Conservation (phyloP, 805 yeast species). For the Diddensiella caesifluorescens region DNA sequence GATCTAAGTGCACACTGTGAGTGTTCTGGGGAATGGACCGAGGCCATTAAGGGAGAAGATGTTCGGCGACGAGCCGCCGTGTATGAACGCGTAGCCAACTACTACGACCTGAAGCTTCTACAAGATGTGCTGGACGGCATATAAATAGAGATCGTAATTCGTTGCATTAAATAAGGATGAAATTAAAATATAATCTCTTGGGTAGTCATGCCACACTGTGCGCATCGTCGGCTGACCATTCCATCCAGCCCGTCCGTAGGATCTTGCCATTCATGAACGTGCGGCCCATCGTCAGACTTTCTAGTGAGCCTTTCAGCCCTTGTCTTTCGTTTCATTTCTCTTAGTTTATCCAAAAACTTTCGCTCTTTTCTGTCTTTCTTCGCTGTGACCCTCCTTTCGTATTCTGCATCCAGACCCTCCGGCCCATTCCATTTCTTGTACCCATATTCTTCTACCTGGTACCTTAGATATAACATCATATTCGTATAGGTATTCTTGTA, state of each 20-base stretch:
- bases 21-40: conserved; percentile 85
- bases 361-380: conserved; percentile 70
- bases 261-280: conserved; percentile 41
- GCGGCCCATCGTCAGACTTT: conserved; percentile 49
- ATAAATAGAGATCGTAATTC: background rate
- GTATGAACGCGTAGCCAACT: conserved; percentile 54
- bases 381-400: conserved; percentile 74
- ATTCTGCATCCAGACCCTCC: conserved; percentile 86
- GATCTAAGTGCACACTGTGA: conserved; percentile 70
- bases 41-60: conserved; percentile 43
- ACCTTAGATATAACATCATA: conserved; percentile 87
- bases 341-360: conserved; percentile 68
- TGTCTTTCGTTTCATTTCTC: conserved; percentile 85
- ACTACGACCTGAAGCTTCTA: conserved; percentile 56
- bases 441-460: conserved; percentile 90
- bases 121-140: conserved; percentile 23
- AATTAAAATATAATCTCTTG: conserved; percentile 56
- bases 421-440: conserved; percentile 92
- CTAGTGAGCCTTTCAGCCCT: conserved; percentile 81
- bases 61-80: conserved; percentile 43
- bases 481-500: conserved; percentile 82
- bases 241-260: conserved; percentile 19
- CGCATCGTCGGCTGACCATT: conserved; percentile 53
- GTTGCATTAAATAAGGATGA: conserved; percentile 4
- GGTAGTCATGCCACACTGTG: conserved; percentile 75